phyloP scores from a whole-genome alignment of 805 yeast species.

The Barnettozyma sucrosica region DNA sequence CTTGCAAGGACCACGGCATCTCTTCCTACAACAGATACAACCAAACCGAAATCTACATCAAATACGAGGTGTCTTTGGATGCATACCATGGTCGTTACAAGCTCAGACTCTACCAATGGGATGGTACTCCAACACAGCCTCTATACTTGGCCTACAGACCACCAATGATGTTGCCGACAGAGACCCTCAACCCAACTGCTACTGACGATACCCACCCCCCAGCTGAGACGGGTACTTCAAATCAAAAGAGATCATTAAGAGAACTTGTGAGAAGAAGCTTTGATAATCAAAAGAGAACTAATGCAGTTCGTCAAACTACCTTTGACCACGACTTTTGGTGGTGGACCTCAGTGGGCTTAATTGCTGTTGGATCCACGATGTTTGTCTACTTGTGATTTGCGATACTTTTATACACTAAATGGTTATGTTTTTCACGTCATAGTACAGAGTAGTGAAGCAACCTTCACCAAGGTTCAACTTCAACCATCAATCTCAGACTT shows the following conservation, averaged over 20 bases:
- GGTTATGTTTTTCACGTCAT: neutral
- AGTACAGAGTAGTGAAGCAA: neutral
- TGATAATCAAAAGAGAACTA: conserved; percentile 76
- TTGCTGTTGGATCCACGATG: conserved; percentile 40
- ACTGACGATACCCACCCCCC: conserved; percentile 24
- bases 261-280: conserved; percentile 60
- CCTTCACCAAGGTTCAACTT: too few species aligned
- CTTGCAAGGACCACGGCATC: conserved; percentile 61
- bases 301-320: conserved; percentile 45
- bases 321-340: conserved; percentile 46
- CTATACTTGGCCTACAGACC: conserved; percentile 89
- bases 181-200: conserved; percentile 81
- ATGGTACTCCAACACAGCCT: conserved; percentile 80
- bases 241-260: conserved; percentile 32
- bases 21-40: conserved; percentile 68
- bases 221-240: conserved; percentile 25
- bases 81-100: conserved; percentile 79
- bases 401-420: neutral
- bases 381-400: conserved; percentile 5
- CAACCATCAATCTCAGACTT: too few species aligned
- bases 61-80: conserved; percentile 59
- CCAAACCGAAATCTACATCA: conserved; percentile 55
- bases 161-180: conserved; percentile 93
- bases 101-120: conserved; percentile 67
- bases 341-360: conserved; percentile 45